Evolutionary conservation across 1,284 basidiomycete genomes (phyloP).

Genomic region (Sporisorium graminicola): DNA sequence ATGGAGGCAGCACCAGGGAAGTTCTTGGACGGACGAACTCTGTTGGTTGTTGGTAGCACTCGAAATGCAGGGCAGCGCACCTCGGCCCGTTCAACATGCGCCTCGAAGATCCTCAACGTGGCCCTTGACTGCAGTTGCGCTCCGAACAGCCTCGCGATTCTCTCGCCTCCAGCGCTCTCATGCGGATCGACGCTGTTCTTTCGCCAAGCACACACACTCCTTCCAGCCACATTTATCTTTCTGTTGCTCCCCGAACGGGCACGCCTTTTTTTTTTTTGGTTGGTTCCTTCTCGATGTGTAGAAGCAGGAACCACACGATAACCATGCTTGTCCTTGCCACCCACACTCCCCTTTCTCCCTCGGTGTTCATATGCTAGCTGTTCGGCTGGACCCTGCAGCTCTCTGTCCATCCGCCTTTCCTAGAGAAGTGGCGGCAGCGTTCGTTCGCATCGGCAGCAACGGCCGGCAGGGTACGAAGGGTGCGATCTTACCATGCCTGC

Average conservation of each 20-base stretch:
- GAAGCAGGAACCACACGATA: neutral
- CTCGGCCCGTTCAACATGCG: slow-evolving; percentile 11
- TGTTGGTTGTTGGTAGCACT: too few relatives aligned
- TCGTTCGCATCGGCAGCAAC: neutral
- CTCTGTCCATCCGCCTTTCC: slow-evolving; percentile 2
- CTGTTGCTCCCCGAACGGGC: neutral
- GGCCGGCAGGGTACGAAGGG: too few relatives aligned
- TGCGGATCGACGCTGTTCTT: too few relatives aligned
- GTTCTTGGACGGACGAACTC: too few relatives aligned
- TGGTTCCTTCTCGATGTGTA: too few relatives aligned
- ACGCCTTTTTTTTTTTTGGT: neutral
- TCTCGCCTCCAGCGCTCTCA: neutral
- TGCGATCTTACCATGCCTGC: neutral
- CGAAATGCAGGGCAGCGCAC: neutral
- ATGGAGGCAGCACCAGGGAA: too few relatives aligned
- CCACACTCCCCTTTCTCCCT: neutral
- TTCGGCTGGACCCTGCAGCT: slow-evolving; percentile 19
- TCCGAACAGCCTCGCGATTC: neutral
- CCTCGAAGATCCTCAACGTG: slow-evolving; percentile 8
- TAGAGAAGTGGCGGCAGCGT: neutral
- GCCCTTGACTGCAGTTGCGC: neutral
- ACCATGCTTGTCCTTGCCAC: neutral
- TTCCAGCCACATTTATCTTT: neutral
- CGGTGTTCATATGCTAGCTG: slow-evolving; percentile 7
- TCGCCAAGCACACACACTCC: too few relatives aligned